Evolutionary conservation across 2,329 filamentous ascomycete species (phyloP), one percentile per base, ranked within the genome.

Genomic region (Thyridium curvatum): DNA sequence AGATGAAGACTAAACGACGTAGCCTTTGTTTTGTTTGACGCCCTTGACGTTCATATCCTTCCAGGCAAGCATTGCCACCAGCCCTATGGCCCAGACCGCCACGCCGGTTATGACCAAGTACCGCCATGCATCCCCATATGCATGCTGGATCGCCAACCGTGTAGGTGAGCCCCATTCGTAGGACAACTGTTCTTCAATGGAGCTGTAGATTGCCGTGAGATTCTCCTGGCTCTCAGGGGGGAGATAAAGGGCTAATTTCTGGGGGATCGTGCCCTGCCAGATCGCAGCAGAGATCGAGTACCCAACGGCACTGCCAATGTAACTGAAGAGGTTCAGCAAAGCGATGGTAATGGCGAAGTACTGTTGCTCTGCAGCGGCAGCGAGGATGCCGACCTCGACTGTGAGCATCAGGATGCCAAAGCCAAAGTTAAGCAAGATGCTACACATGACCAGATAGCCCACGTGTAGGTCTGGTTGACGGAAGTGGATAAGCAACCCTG

Each of bases 241-340:
- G 2, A 80, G 61, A 44, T 74, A 70, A 34, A 56, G 46, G 32
- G 56, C 53, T 12, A 82, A 63, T 26, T 68, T 71, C 15, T 53
- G 52, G 7, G 72, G 71, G 47, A 84, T 72, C 8, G 71, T 62
- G 46, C 70, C 66, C 1, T 69, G 73, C 76, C 78, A 84, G 48
- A 84, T 73, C 10, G 77, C 75, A 2, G 69, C 71, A 3, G 78
- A 71, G 35, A 84, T 66, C 18, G 77, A 71, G 3, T 63, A 61
- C n/a, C 77, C 77, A 18, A 81, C 69, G 3, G 74, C 73, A 33
- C 74, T 74, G 38, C 78, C 79, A 39, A 82, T 67, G 41, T 69
- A 71, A 45, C 72, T 69, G 38, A 74, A 73, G 15, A 82, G 70
- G 17, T 71, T 64, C 46, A 77, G 68, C 48, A 84, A 60, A 4